Evolutionary conservation across 1,139 yeast species (phyloP).

Genomic region (Kodamaea sp.): DNA sequence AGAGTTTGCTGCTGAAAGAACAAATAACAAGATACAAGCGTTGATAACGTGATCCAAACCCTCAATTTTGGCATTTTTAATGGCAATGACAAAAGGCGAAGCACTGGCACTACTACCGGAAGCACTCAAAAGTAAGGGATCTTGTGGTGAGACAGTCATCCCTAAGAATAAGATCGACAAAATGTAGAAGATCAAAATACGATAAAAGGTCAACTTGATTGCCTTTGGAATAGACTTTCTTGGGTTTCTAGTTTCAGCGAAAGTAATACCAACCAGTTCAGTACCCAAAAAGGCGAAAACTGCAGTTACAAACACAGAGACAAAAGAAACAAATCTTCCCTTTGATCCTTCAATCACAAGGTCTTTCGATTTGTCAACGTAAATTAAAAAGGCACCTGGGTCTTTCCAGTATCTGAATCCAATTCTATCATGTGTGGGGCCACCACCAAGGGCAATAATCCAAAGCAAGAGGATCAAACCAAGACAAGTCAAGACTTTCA

Average conservation of each 20-base stretch:
- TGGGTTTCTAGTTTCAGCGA: conserved; percentile 76
- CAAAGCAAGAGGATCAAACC: conserved; percentile 50
- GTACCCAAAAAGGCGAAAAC: conserved; percentile 75
- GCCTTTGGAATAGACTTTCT: conserved; percentile 76
- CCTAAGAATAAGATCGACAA: conserved; percentile 66
- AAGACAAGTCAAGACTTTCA: conserved; percentile 56
- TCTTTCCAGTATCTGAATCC: conserved; percentile 66
- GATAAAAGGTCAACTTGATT: conserved; percentile 68
- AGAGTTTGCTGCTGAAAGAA: conserved; percentile 46
- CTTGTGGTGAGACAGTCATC: conserved; percentile 70
- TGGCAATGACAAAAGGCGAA: conserved; percentile 66
- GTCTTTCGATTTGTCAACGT: conserved; percentile 28
- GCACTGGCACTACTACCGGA: conserved; percentile 59
- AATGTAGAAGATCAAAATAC: conserved; percentile 69
- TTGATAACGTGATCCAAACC: conserved; percentile 47
- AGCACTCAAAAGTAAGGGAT: conserved; percentile 45
- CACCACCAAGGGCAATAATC: conserved; percentile 54
- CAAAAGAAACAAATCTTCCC: conserved; percentile 63
- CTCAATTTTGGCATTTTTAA: conserved; percentile 38
- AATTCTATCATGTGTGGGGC: conserved; percentile 55
- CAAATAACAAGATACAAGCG: conserved; percentile 44
- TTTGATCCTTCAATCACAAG: conserved; percentile 30
- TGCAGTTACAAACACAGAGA: conserved; percentile 67
- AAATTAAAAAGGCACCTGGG: conserved; percentile 60
- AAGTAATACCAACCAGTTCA: conserved; percentile 65